Conservation (phyloP, 352 stramenopile species). For the Globisporangium heterothallicum region DNA sequence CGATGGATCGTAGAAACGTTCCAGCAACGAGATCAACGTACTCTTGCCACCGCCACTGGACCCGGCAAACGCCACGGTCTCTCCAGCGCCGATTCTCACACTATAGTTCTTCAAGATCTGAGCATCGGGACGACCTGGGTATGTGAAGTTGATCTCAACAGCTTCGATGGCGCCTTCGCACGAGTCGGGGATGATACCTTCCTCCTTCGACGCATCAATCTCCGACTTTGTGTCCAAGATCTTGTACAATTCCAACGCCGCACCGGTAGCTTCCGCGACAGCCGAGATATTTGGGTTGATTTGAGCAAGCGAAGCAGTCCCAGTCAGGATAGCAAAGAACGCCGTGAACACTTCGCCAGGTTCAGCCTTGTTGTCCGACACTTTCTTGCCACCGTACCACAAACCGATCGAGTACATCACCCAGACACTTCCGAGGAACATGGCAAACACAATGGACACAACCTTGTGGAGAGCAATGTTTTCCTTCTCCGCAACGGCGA, state of each 20-base stretch:
- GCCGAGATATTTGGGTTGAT: constrained; percentile 44
- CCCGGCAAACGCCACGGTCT: constrained; percentile 86
- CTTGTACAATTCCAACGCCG: constrained; percentile 30
- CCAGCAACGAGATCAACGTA: constrained; percentile 71
- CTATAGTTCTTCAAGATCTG: constrained; percentile 77
- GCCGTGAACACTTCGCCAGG: constrained; percentile 37
- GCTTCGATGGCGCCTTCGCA: constrained; percentile 50
- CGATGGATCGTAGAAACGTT: constrained; percentile 80
- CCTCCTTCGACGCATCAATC: constrained; percentile 43
- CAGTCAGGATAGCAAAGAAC: constrained; percentile 43
- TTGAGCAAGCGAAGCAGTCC: constrained; percentile 29
- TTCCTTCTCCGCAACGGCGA: constrained; percentile 21
- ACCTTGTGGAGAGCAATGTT: constrained; percentile 36
- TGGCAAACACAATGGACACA: constrained; percentile 19
- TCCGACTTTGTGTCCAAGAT: constrained; percentile 41
- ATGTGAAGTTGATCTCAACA: constrained; percentile 64
- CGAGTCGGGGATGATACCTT: constrained; percentile 25
- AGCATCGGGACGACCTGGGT: constrained; percentile 57
- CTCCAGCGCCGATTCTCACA: constrained; percentile 57
- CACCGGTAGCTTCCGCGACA: constrained; percentile 28
- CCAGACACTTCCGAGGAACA: constrained; percentile 41
- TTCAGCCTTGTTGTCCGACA: constrained; percentile 21
- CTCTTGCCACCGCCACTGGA: constrained; percentile 85
- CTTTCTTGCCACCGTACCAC: constrained; percentile 50
- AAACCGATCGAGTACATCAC: constrained; percentile 43